phyloP scores from a whole-genome alignment of 192 early-diverging fungal species.

The Chytriomyces sp. region DNA sequence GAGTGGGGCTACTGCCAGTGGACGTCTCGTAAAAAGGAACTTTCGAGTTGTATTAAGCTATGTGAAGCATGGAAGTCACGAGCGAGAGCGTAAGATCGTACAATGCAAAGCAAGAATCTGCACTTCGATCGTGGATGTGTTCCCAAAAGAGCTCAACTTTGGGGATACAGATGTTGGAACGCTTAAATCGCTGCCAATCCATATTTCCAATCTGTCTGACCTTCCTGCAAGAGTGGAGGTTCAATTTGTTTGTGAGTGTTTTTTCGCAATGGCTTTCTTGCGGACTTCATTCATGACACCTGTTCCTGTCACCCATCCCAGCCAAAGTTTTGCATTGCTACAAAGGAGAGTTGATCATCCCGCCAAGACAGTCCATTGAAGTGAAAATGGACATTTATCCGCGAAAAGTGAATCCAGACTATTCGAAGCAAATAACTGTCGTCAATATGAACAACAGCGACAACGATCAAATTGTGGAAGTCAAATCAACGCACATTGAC shows the following conservation, averaged over 20 bases:
- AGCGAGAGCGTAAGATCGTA: slow-evolving; percentile 75
- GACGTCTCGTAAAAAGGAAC: slow-evolving; percentile 52
- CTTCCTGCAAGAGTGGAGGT: slow-evolving; percentile 83
- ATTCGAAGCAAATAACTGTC: slow-evolving; percentile 93
- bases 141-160: slow-evolving; percentile 87
- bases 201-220: slow-evolving; percentile 85
- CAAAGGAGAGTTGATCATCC: slow-evolving; percentile 73
- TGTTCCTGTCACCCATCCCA: background rate
- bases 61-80: slow-evolving; percentile 46
- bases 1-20: slow-evolving; percentile 70
- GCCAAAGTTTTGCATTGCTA: slow-evolving; percentile 91
- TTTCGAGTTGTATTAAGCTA: slow-evolving; percentile 46
- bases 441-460: slow-evolving; percentile 87
- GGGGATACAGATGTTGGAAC: slow-evolving; percentile 95
- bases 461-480: slow-evolving; percentile 90
- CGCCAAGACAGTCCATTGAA: slow-evolving; percentile 75
- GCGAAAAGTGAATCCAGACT: slow-evolving; percentile 96
- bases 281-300: slow-evolving; percentile 1
- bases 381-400: slow-evolving; percentile 95
- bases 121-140: slow-evolving; percentile 89
- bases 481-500: slow-evolving; percentile 93
- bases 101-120: slow-evolving; percentile 91
- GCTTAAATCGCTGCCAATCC: slow-evolving; percentile 82
- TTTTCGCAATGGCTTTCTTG: background rate
- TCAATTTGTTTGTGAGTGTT: slow-evolving; percentile 62